Base-by-base conservation (phyloP, 2,329 filamentous ascomycete species). In the Ascochyta viciae-villosae region DNA sequence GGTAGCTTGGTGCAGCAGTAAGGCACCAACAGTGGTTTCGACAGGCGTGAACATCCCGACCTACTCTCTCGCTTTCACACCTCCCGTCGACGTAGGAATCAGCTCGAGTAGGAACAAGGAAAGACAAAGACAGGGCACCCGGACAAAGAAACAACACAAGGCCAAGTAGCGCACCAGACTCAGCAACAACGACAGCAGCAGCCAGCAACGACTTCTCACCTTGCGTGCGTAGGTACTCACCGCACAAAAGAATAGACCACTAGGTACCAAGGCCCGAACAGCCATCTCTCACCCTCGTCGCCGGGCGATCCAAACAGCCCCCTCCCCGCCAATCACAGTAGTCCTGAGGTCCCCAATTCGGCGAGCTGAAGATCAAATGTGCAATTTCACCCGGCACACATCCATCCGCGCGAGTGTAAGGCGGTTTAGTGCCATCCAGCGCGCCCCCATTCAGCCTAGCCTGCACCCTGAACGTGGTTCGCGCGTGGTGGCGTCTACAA, bases 31-130 rank as follows among this genome's bases (percentile, higher is more conserved):
- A 6, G 78, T 76, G 13, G 82, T 82, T 60, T 83, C 77, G 24
- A 84, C 50, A 0, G 82, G 81, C 0, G 82, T 84, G 61, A 84
- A 84, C 82, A 84, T 83, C 1, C 8, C n/a, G 58, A 26, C 26
- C 41, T 48, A 22, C 54, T 19, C 31, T 22, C 29, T 13, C 6
- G 23, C 33, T 40, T 57, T 22, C 13, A 35, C 37, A 24, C 37
- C n/a, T 24, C 19, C n/a, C 27, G 23, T 48, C 46, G 27, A n/a
- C 33, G 27, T 39, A 12, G 12, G 5, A 6, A 34, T 40, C 6
- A 10, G 7, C 29, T 35, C 10, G 41, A 12, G 4, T n/a, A 12
- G 16, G 35, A 31, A 47, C 29, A 42, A 39, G 38, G 26, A 27
- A 31, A 26, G 4, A 39, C 33, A 45, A 29, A 22, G 16, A 40